Base-by-base conservation (phyloP, 202 grass and related monocot species). In the Bolboschoenoplectus hybrid region DNA sequence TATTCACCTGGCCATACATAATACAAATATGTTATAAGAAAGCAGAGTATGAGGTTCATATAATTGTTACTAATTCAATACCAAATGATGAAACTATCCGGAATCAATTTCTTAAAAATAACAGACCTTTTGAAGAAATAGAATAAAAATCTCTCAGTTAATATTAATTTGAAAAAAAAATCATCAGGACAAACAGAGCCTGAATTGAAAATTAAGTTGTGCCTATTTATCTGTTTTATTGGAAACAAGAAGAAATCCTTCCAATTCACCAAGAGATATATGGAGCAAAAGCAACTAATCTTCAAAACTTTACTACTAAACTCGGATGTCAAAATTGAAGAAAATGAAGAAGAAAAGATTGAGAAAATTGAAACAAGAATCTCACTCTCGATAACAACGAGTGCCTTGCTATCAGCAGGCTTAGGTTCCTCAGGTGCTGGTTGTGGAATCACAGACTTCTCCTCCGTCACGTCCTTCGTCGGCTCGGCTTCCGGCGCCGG, bases 371-470 rank as follows among this genome's bases (percentile, higher is more conserved):
- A 11, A 68, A 73, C 60, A 36, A 53, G 1, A 71, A 56, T 72
- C 92, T 97, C 74, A 97, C 95, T 97, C 74, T 94, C 94, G 57
- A 94, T 80, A 84, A 81, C 20, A 83, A 55, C 91, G 20, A 97
- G 82, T 36, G 91, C 91, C 84, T 94, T 94, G 82, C 84, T 88
- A 82, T 94, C 90, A 44, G 89, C 94, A 34, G n/a, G 86, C 81
- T 80, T 72, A 0, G 82, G 40, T 84, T 91, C 89, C 71, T 94
- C 91, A 7, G 84, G 84, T 16, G 85, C 63, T 74, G 74, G 80
- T 36, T 47, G 76, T 5, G 89, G 92, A 86, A 97, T 87, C 85
- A 92, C 89, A 57, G 86, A 85, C 92, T 97, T 97, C 92, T 97
- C 92, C 87, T 94, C 94, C 7, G 91, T 85, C 17, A 93, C 93